Conservation (phyloP, 2,329 filamentous ascomycete genomes). For the Aureobasidium sp. region DNA sequence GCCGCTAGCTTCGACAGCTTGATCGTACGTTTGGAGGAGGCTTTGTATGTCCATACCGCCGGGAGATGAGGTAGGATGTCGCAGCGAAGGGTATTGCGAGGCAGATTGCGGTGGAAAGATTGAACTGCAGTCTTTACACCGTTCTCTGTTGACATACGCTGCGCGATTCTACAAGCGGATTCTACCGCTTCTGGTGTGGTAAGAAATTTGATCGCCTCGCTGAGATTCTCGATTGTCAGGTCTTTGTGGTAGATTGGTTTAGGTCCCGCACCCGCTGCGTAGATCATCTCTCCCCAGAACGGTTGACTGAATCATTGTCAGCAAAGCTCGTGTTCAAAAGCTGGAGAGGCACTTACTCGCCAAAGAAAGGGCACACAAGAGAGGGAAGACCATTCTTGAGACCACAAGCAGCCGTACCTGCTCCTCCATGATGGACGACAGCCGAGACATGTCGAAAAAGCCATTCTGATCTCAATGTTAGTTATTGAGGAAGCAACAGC, state of each 20-base stretch:
- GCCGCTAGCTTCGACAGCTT: slow-evolving; percentile 28
- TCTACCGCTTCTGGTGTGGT: slow-evolving; percentile 28
- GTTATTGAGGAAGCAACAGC: neutral
- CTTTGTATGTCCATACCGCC: slow-evolving; percentile 55
- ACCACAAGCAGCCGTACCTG: slow-evolving; percentile 33
- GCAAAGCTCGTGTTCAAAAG: neutral
- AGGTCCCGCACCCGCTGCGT: slow-evolving; percentile 37
- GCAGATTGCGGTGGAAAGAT: slow-evolving; percentile 30
- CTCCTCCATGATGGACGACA: slow-evolving; percentile 34
- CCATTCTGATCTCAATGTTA: slow-evolving; percentile 22
- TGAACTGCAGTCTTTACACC: slow-evolving; percentile 36
- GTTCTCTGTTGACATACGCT: slow-evolving; percentile 27
- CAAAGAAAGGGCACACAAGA: neutral
- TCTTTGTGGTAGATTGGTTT: slow-evolving; percentile 33
- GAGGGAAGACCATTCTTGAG: slow-evolving; percentile 25
- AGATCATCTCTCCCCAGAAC: slow-evolving; percentile 42
- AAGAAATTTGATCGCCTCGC: slow-evolving; percentile 32
- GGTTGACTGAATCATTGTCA: slow-evolving; percentile 30
- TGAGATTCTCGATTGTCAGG: slow-evolving; percentile 31
- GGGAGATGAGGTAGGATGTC: slow-evolving; percentile 56
- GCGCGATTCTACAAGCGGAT: slow-evolving; percentile 15
- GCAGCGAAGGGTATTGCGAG: slow-evolving; percentile 37
- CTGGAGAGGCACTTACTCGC: slow-evolving; percentile 12
- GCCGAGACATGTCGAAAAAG: slow-evolving; percentile 32
- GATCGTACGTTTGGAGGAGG: neutral